Evolutionary conservation across 2,329 filamentous ascomycete genomes (phyloP).

Genomic region (Ceratocystis huliohia): DNA sequence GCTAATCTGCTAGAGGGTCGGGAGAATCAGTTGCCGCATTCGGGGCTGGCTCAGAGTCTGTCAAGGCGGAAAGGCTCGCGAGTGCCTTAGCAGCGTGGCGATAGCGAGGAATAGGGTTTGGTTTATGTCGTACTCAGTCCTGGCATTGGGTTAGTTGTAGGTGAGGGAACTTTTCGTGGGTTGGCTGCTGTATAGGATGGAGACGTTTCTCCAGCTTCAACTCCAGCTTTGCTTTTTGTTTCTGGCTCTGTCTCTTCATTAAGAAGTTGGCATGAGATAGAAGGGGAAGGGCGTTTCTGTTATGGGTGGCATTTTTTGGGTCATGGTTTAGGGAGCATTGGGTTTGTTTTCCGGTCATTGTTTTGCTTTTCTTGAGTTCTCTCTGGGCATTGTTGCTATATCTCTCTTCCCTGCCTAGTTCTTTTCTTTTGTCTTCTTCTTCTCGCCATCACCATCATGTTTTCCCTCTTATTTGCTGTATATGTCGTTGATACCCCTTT

Average conservation of each 20-base stretch:
- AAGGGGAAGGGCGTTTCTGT: conserved; percentile 7
- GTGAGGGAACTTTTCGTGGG: background rate
- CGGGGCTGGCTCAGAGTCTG: background rate
- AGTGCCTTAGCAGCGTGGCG: background rate
- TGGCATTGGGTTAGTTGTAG: background rate
- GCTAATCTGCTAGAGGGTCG: conserved; percentile 13
- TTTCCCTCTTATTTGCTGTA: conserved; percentile 9
- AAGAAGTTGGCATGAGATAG: background rate
- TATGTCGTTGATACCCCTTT: conserved; percentile 16
- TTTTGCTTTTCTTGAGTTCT: background rate
- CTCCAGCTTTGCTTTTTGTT: background rate
- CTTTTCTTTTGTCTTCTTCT: background rate
- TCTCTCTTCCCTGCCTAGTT: background rate
- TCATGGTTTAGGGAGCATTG: conserved; percentile 4
- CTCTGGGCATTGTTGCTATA: background rate
- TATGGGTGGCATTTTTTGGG: background rate
- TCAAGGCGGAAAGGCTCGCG: conserved; percentile 9
- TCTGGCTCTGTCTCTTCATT: background rate
- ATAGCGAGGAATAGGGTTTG: background rate
- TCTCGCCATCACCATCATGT: conserved; percentile 1
- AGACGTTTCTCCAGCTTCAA: background rate
- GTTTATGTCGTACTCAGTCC: background rate
- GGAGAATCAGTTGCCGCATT: conserved; percentile 14
- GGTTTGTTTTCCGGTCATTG: background rate
- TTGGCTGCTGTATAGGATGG: background rate